phyloP scores from a whole-genome alignment of 108 stramenopile species.

The Schizochytrium sp. region DNA sequence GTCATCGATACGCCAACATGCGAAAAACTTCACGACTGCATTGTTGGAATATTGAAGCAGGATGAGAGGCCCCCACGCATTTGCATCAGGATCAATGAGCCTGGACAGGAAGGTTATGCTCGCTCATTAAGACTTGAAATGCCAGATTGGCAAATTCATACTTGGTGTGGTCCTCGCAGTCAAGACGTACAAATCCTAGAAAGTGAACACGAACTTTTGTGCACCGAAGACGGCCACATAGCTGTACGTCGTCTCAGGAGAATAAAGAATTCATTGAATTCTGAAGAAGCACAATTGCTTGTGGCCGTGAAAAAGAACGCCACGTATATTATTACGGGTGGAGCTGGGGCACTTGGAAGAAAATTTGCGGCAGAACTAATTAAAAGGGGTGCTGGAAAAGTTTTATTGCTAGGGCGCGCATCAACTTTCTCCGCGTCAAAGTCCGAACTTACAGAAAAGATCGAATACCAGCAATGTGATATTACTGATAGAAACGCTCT shows the following conservation, averaged over 20 bases:
- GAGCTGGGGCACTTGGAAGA: not conserved
- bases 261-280: not conserved
- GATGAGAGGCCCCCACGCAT: not conserved
- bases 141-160: not conserved
- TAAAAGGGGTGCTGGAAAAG: slow-evolving; percentile 21
- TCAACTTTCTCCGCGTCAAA: too few relatives aligned
- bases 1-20: not conserved
- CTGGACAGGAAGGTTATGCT: slow-evolving; percentile 1
- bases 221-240: not conserved
- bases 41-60: not conserved
- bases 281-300: not conserved
- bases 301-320: not conserved
- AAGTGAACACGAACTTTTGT: not conserved
- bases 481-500: not conserved
- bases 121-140: not conserved
- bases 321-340: not conserved
- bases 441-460: not conserved
- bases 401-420: not conserved
- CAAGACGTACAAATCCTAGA: not conserved
- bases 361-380: not conserved
- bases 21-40: not conserved
- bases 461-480: slow-evolving; percentile 17
- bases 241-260: not conserved
- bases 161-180: not conserved
- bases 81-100: not conserved